phyloP scores from a whole-genome alignment of 2,329 filamentous ascomycete genomes.

The Cladobotryum protrusum region DNA sequence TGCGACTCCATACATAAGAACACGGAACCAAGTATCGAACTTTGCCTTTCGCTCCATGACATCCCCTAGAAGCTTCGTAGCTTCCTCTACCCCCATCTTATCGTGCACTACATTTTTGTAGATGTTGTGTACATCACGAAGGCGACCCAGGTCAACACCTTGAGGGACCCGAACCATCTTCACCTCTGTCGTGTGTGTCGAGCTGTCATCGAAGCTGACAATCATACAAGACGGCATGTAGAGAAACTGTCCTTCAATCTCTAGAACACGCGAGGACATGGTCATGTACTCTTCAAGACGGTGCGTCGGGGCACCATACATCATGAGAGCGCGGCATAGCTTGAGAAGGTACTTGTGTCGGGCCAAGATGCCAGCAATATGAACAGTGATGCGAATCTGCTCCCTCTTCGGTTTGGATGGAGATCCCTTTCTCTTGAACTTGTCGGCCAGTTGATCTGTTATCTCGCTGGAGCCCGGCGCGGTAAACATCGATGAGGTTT shows the following conservation, averaged over 20 bases:
- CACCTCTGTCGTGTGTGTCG: slow-evolving; percentile 72
- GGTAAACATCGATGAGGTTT: slow-evolving; percentile 48
- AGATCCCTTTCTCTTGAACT: slow-evolving; percentile 34
- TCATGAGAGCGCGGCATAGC: slow-evolving; percentile 81
- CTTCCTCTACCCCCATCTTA: slow-evolving; percentile 65
- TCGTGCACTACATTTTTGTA: slow-evolving; percentile 82
- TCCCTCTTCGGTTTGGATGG: slow-evolving; percentile 32
- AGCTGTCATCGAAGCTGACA: slow-evolving; percentile 74
- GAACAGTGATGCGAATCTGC: slow-evolving; percentile 43
- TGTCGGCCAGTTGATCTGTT: slow-evolving; percentile 39
- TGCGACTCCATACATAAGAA: slow-evolving; percentile 68
- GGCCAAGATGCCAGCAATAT: slow-evolving; percentile 63
- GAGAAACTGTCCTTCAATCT: slow-evolving; percentile 82
- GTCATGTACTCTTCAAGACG: slow-evolving; percentile 86
- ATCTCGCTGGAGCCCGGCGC: slow-evolving; percentile 40
- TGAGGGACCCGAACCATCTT: slow-evolving; percentile 64
- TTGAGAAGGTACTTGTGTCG: slow-evolving; percentile 79
- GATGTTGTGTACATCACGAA: slow-evolving; percentile 67
- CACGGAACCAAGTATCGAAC: slow-evolving; percentile 46
- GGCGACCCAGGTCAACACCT: slow-evolving; percentile 66
- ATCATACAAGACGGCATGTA: slow-evolving; percentile 94
- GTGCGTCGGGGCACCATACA: slow-evolving; percentile 85
- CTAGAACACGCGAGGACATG: slow-evolving; percentile 82
- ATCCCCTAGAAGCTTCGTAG: slow-evolving; percentile 54
- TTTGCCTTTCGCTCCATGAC: slow-evolving; percentile 42